These are phyloP conservation scores for Thielaviopsis euricoi DNA, from an alignment of 2,329 filamentous ascomycete species.

Conservation along the genomic window DNA sequence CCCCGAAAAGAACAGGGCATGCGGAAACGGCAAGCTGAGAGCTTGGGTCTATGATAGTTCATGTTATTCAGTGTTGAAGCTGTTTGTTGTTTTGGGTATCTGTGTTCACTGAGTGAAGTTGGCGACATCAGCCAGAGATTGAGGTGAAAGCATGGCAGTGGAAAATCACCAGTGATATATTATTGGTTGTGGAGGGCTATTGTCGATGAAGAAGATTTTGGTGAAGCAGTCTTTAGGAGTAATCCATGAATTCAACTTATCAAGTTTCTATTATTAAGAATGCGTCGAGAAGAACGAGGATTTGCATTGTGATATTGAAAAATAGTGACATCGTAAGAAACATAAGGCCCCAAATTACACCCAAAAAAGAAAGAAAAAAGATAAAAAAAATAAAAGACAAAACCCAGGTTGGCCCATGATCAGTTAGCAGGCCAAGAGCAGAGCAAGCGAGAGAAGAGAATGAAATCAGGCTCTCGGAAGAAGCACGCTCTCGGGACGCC, in stretches of 20 bases:
- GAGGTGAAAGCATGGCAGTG: neutral
- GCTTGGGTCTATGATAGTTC: neutral
- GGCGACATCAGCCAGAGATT: neutral
- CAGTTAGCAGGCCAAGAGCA: neutral
- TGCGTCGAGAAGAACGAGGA: neutral
- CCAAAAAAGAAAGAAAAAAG: neutral
- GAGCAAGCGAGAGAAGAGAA: neutral
- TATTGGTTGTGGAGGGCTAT: no score
- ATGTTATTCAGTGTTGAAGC: neutral
- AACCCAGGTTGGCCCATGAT: neutral
- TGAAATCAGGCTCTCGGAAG: neutral
- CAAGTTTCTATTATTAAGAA: neutral
- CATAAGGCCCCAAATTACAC: neutral
- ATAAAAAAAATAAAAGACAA: neutral
- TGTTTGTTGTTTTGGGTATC: neutral
- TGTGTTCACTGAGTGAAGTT: neutral
- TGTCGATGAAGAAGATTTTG: no score
- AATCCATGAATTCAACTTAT: neutral
- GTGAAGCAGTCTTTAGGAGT: neutral
- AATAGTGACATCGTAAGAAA: neutral
- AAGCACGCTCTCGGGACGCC: neutral
- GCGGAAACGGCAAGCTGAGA: neutral
- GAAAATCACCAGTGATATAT: neutral
- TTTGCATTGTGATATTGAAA: neutral
- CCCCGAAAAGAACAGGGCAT: neutral